A percentile compares a stretch with the other conserved stretches of the same genome.
Conservation (phyloP, 2,329 filamentous ascomycete genomes). For the Corynespora cassiicola region DNA sequence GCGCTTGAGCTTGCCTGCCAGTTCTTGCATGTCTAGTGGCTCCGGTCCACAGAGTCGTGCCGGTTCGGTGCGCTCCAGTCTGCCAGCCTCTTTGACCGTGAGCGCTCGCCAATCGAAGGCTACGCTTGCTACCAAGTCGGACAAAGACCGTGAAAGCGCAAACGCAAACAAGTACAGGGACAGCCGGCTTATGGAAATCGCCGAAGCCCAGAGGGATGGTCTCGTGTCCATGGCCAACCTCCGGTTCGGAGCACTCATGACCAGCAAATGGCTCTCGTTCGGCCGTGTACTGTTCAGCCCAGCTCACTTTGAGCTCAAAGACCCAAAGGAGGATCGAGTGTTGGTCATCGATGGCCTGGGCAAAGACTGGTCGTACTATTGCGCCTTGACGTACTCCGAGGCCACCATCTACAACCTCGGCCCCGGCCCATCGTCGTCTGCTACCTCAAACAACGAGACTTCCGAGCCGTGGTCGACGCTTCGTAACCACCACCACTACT, state of each 20-base stretch:
- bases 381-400: conserved; percentile 77
- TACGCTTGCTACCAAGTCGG: conserved; percentile 36
- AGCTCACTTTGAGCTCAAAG: conserved; percentile 72
- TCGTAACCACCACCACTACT: conserved; percentile 77
- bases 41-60: conserved; percentile 30
- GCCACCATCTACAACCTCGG: conserved; percentile 78
- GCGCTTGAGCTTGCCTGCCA: conserved; percentile 43
- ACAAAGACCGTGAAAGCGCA: conserved; percentile 41
- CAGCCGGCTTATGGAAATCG: conserved; percentile 61
- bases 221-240: conserved; percentile 71
- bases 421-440: conserved; percentile 31
- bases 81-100: conserved; percentile 35
- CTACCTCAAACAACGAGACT: conserved; percentile 14
- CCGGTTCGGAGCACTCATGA: conserved; percentile 80
- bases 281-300: conserved; percentile 84
- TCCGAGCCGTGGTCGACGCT: conserved; percentile 44
- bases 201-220: conserved; percentile 45
- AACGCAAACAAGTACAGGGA: conserved; percentile 54
- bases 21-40: conserved; percentile 35
- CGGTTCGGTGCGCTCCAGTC: conserved; percentile 40
- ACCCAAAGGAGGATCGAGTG: conserved; percentile 67
- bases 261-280: conserved; percentile 87
- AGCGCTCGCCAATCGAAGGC: conserved; percentile 41
- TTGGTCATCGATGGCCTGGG: conserved; percentile 83
- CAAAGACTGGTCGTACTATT: conserved; percentile 91